Evolutionary conservation across 1,284 basidiomycete genomes (phyloP).

Genomic region (Tilletia caries): DNA sequence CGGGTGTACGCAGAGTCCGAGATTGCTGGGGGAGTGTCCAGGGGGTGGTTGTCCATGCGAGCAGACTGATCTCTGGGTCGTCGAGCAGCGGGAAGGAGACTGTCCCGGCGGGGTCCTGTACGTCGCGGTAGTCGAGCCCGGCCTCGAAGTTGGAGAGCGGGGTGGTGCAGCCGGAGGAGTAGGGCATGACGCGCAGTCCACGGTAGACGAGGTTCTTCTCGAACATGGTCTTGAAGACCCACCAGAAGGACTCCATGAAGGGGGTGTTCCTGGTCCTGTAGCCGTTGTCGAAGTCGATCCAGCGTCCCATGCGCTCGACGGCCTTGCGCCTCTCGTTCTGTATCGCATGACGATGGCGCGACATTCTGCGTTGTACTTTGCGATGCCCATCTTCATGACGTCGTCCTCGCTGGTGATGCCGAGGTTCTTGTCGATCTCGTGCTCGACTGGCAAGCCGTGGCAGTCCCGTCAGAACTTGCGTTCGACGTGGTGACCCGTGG

Average conservation of each 20-base stretch:
- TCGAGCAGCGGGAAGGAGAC: conserved; percentile 89
- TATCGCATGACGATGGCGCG: conserved; percentile 97
- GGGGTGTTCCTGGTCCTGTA: conserved; percentile 93
- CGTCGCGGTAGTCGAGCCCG: conserved; percentile 85
- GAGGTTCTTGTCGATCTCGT: conserved; percentile 97
- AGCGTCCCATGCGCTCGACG: conserved; percentile 96
- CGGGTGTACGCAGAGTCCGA: conserved; percentile 92
- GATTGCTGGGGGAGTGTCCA: conserved; percentile 97
- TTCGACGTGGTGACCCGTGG: conserved; percentile 88
- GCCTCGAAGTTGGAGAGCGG: conserved; percentile 98
- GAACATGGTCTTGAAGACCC: conserved; percentile 94
- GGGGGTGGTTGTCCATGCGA: conserved; percentile 99
- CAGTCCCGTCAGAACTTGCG: conserved; percentile 99
- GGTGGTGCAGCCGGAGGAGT: conserved; percentile 93
- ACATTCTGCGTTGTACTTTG: conserved; percentile 96
- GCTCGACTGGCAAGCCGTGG: conserved; percentile 96
- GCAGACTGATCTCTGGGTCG: conserved; percentile 81
- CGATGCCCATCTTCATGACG: conserved; percentile 92
- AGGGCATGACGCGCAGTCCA: conserved; percentile 94
- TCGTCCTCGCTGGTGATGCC: conserved; percentile 89
- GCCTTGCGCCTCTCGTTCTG: conserved; percentile 85
- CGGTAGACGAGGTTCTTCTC: conserved; percentile 92
- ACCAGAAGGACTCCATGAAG: conserved; percentile 99
- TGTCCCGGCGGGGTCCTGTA: conserved; percentile 90
- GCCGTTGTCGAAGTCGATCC: conserved; percentile 99